These are phyloP conservation scores for Lepidium didymum DNA, from an alignment of 345 rosid species.

Conservation along the genomic window DNA sequence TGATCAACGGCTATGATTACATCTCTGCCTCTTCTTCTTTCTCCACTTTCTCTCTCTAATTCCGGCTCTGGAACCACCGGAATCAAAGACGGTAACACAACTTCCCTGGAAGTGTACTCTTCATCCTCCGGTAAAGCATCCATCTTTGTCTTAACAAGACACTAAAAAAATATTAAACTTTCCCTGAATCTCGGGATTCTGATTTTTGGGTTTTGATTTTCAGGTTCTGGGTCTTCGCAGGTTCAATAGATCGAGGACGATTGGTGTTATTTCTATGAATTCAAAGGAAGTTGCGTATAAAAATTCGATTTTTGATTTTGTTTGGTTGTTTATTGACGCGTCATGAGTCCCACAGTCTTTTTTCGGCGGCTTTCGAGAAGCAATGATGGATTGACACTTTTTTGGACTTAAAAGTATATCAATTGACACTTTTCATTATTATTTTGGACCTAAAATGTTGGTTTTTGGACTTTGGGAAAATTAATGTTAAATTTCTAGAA, in stretches of 20 bases:
- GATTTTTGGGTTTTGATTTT: neutral
- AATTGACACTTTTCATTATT: neutral
- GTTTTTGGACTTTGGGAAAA: no score
- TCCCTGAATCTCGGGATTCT: neutral
- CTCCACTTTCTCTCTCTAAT: conserved; percentile 66
- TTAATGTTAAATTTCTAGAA: no score
- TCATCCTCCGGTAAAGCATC: conserved; percentile 50
- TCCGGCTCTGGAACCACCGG: conserved; percentile 50
- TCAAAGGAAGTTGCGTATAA: conserved; percentile 12
- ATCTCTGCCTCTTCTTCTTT: conserved; percentile 44
- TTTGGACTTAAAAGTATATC: neutral
- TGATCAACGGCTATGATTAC: conserved; percentile 31
- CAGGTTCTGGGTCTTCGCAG: neutral
- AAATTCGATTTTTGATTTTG: neutral
- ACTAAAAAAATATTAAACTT: neutral
- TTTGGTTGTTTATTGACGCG: conserved; percentile 11
- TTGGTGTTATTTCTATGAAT: neutral
- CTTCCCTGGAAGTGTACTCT: conserved; percentile 63
- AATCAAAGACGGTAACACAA: conserved; percentile 47
- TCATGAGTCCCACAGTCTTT: neutral
- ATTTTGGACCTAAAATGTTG: no score
- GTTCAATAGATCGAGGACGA: neutral
- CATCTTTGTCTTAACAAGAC: conserved; percentile 21
- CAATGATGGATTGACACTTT: neutral
- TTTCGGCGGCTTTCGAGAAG: conserved; percentile 22